Base-by-base conservation (phyloP, 768 basidiomycete genomes). In the Russula sp. region DNA sequence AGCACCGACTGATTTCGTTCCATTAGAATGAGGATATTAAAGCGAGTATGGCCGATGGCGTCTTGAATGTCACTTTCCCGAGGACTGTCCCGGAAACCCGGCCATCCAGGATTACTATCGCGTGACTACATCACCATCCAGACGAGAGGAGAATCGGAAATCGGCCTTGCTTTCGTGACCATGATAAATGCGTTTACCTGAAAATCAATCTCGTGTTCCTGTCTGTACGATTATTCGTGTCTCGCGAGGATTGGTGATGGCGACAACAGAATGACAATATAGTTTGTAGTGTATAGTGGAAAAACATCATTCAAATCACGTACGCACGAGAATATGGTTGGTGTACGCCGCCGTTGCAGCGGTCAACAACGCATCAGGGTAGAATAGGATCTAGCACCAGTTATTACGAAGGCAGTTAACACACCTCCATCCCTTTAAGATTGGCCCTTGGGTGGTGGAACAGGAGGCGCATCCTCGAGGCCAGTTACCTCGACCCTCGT, bases 1-100 rank as follows among this genome's bases (percentile, higher is more conserved):
- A 42, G n/a, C 36, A 35, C n/a, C 22, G 36, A 18, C 41, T 16
- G 20, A 29, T 39, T 22, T 36, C 20, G 13, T 32, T 32, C 32
- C 47, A 29, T 3, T 41, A 72, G 71, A 52, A 63, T 13, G 70
- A 71, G 52, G 69, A 71, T 29, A 67, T 73, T 46, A 70, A 67
- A 57, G 70, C 72, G n/a, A 53, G 59, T 39, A 69, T 73, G 69
- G 60, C 63, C 36, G 60, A 73, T n/a, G 72, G 72, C 13, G 66
- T 72, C 14, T 54, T 73, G 61, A 69, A 65, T 14, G 65, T 73
- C 32, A 66, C 65, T 3, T 73, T 71, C 70, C 70, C 71, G 42
- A 68, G 47, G 65, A 51, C 66, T 22, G 47, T 11, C 20, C 62
- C 65, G 8, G 65, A 64, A 34, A 25, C 51, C 1, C 1, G 63